Percentiles rank a stretch among this genome's conserved stretches.
Conservation (phyloP, 2,329 filamentous ascomycete genomes). For the Podosphaera xanthii region DNA sequence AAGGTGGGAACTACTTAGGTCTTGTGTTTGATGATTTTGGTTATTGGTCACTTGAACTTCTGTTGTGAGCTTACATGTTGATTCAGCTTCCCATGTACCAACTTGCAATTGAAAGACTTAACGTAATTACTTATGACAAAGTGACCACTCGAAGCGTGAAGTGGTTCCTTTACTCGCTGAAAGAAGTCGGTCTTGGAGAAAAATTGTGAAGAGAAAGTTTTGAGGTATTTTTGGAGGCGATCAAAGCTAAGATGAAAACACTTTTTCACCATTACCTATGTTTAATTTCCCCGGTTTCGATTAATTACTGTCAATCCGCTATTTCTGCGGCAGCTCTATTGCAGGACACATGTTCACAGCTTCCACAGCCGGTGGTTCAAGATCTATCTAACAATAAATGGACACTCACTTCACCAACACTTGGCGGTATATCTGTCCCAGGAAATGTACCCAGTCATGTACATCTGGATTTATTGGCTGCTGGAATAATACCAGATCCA, state of each 20-base stretch:
- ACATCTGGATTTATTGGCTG: slow-evolving; percentile 32
- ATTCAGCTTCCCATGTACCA: too few relatives aligned
- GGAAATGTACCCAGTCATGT: slow-evolving; percentile 32
- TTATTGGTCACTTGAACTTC: too few relatives aligned
- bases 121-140: too few relatives aligned
- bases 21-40: too few relatives aligned
- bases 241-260: background rate
- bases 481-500: slow-evolving; percentile 20
- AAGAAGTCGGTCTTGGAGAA: too few relatives aligned
- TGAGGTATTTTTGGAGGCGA: too few relatives aligned
- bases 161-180: too few relatives aligned
- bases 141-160: too few relatives aligned
- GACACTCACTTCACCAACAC: background rate
- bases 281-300: background rate
- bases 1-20: too few relatives aligned
- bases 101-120: too few relatives aligned
- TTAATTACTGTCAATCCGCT: background rate
- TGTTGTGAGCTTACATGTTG: too few relatives aligned
- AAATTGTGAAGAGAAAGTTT: too few relatives aligned
- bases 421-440: slow-evolving; percentile 26
- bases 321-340: background rate
- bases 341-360: background rate
- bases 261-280: background rate
- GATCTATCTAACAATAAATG: background rate
- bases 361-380: background rate